Percentiles rank a stretch among this genome's conserved stretches.
Conservation (phyloP, 345 rosid species). For the Punica granatum region DNA sequence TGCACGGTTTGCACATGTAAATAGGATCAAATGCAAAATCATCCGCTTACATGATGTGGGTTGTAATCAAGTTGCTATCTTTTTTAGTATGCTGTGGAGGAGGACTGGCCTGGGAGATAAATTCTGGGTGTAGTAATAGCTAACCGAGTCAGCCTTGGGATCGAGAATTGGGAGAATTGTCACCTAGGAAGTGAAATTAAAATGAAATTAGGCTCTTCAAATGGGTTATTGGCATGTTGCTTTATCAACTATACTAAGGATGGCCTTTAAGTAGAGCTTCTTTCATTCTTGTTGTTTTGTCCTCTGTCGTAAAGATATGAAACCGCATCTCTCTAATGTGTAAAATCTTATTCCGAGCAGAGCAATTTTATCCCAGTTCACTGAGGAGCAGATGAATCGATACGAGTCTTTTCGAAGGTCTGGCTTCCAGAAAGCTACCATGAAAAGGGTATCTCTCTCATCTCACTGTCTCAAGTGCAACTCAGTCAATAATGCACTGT, state of each 20-base stretch:
- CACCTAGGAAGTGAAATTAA: background rate
- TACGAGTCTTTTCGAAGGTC: constrained; percentile 94
- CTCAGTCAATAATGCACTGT: background rate
- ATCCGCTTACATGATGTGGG: background rate
- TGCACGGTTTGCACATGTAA: too few relatives aligned
- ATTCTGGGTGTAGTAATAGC: background rate
- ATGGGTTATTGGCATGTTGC: background rate
- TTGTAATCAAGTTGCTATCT: background rate
- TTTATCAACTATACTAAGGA: background rate
- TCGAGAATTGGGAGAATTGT: background rate
- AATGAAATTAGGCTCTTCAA: background rate
- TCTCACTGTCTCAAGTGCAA: background rate
- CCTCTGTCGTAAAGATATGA: background rate
- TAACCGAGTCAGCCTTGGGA: background rate
- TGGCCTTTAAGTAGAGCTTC: background rate
- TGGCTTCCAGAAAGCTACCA: constrained; percentile 85
- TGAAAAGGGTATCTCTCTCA: constrained; percentile 63
- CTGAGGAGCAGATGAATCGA: constrained; percentile 76
- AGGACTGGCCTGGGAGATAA: background rate
- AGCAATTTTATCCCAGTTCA: constrained; percentile 72
- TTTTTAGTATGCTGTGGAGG: background rate
- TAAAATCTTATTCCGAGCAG: constrained; percentile 23
- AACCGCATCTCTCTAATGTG: background rate
- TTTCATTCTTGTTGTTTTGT: background rate
- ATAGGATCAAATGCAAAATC: too few relatives aligned